phyloP scores from a whole-genome alignment of 306 rosid genomes.

The Lathyrus tuberosus region DNA sequence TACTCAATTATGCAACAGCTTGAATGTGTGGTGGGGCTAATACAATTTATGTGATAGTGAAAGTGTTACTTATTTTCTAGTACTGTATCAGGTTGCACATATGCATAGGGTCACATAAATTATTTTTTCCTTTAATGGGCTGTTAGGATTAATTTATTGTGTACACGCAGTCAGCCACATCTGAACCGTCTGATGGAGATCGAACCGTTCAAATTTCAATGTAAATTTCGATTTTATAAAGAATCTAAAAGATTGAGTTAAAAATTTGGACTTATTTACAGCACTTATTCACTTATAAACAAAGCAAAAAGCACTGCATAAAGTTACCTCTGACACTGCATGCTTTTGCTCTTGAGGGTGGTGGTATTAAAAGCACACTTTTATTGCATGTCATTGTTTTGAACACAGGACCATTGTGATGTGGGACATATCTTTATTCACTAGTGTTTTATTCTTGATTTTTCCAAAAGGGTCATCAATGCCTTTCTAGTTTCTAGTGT shows the following conservation, averaged over 20 bases:
- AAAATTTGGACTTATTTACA: slow-evolving; percentile 17
- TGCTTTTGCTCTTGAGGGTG: slow-evolving; percentile 41
- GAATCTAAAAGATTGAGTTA: too few relatives aligned
- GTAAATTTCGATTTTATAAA: too few relatives aligned
- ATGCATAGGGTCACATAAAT: slow-evolving; percentile 34
- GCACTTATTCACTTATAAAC: slow-evolving; percentile 26
- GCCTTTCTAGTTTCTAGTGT: slow-evolving; percentile 43
- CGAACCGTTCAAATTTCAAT: not conserved
- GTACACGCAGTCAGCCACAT: not conserved
- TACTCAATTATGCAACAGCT: slow-evolving; percentile 37
- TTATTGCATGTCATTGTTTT: slow-evolving; percentile 49
- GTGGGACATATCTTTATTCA: slow-evolving; percentile 40
- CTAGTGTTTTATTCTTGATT: slow-evolving; percentile 16
- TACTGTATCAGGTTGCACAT: slow-evolving; percentile 31
- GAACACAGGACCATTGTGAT: slow-evolving; percentile 41
- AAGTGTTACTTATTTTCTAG: slow-evolving; percentile 33
- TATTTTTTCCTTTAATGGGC: slow-evolving; percentile 24
- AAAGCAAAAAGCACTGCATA: slow-evolving; percentile 46
- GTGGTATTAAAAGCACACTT: slow-evolving; percentile 45
- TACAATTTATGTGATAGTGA: slow-evolving; percentile 38
- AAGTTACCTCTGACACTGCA: slow-evolving; percentile 44
- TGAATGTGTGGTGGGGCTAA: slow-evolving; percentile 40
- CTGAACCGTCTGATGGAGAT: not conserved
- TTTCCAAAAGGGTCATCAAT: slow-evolving; percentile 27
- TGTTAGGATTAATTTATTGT: slow-evolving; percentile 26